phyloP scores from a whole-genome alignment of 2,329 filamentous ascomycete species.

The Truncatella angustata region DNA sequence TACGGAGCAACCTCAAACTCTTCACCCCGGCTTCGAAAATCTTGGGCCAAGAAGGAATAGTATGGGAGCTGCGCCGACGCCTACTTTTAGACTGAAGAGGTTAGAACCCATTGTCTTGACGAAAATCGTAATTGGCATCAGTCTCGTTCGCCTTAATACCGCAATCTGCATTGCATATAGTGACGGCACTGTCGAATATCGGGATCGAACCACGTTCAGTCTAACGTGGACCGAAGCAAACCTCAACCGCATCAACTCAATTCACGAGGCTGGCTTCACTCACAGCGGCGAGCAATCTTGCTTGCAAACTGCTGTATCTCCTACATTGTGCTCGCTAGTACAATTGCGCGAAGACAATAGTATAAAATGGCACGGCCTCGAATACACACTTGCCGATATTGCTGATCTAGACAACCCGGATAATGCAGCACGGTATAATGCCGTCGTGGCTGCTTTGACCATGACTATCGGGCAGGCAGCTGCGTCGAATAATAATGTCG shows the following conservation, averaged over 20 bases:
- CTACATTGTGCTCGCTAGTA: slow-evolving; percentile 57
- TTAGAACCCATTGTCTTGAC: slow-evolving; percentile 66
- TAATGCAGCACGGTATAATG: slow-evolving; percentile 49
- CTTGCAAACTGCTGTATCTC: slow-evolving; percentile 60
- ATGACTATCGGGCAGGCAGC: slow-evolving; percentile 46
- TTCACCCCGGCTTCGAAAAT: slow-evolving; percentile 78
- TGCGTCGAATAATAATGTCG: slow-evolving; percentile 52
- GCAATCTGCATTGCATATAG: slow-evolving; percentile 71
- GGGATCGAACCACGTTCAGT: slow-evolving; percentile 72
- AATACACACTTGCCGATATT: slow-evolving; percentile 46
- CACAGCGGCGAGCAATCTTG: slow-evolving; percentile 66
- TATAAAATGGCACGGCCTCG: slow-evolving; percentile 56
- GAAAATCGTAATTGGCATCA: slow-evolving; percentile 68
- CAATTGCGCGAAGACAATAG: slow-evolving; percentile 59
- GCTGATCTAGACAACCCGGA: slow-evolving; percentile 46
- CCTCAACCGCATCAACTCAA: slow-evolving; percentile 62
- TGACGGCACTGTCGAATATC: slow-evolving; percentile 78
- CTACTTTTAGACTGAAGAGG: slow-evolving; percentile 50
- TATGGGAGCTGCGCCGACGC: slow-evolving; percentile 25
- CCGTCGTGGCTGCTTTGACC: slow-evolving; percentile 61
- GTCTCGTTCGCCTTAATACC: slow-evolving; percentile 68
- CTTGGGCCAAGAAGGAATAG: slow-evolving; percentile 63
- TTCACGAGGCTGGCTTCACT: slow-evolving; percentile 76
- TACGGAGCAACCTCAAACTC: slow-evolving; percentile 58
- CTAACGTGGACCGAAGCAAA: slow-evolving; percentile 65